Evolutionary conservation across 1,139 yeast species (phyloP).

Genomic region (Hyphopichia fennica): DNA sequence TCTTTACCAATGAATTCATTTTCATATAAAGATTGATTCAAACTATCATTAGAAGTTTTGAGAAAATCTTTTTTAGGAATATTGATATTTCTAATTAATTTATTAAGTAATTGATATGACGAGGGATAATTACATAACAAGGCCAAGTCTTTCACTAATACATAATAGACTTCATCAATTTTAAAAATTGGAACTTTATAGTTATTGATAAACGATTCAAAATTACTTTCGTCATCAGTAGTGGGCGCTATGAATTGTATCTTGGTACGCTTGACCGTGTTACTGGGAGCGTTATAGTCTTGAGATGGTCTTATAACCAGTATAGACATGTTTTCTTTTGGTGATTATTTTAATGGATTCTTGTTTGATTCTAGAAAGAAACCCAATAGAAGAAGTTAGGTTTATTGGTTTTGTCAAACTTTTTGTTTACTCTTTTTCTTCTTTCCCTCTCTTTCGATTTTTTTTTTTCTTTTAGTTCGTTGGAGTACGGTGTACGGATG

Average conservation of each 20-base stretch:
- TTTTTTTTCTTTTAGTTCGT: no score
- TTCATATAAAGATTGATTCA: conserved; percentile 24
- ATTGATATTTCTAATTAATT: conserved; percentile 22
- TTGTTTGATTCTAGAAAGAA: no score
- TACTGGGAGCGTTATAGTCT: conserved; percentile 1
- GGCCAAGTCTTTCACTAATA: conserved; percentile 34
- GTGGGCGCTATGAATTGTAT: background rate
- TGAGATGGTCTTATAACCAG: background rate
- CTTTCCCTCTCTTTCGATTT: no score
- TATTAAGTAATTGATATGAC: conserved; percentile 39
- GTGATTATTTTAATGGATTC: no score
- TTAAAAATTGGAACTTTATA: conserved; percentile 1
- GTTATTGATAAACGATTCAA: background rate
- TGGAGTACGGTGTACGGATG: no score
- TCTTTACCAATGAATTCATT: conserved; percentile 18
- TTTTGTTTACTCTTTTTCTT: no score
- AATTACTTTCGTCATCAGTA: background rate
- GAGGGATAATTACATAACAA: conserved; percentile 43
- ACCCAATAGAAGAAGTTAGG: no score
- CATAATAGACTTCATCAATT: conserved; percentile 14
- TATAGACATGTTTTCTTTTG: background rate
- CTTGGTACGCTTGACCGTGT: background rate
- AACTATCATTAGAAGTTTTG: conserved; percentile 14
- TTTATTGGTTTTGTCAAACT: background rate
- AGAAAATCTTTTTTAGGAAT: conserved; percentile 21